Percentiles rank a stretch among this genome's conserved stretches.
Evolutionary conservation across 768 basidiomycete genomes (phyloP).

Genomic region (Leucosporidium yakuticum): DNA sequence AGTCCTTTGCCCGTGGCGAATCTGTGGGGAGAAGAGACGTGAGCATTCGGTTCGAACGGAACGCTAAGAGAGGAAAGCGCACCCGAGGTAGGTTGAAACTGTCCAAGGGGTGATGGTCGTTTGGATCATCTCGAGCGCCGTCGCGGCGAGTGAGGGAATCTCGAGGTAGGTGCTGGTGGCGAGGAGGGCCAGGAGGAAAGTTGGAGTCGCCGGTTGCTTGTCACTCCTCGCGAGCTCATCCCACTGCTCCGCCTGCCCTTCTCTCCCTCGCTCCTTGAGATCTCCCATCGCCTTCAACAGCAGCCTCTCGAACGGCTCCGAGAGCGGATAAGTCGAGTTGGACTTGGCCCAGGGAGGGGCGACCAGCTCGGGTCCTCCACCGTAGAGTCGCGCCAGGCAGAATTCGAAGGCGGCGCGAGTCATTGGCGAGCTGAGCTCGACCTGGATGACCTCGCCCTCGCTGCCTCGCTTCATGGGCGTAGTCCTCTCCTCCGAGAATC

Average conservation of each 20-base stretch:
- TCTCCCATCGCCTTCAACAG: slow-evolving; percentile 47
- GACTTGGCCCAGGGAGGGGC: slow-evolving; percentile 63
- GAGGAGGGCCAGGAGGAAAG: slow-evolving; percentile 75
- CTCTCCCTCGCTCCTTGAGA: slow-evolving; percentile 33
- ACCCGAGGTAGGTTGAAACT: slow-evolving; percentile 62
- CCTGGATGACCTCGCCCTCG: slow-evolving; percentile 4
- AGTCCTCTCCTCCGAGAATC: slow-evolving; percentile 1
- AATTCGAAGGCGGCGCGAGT: slow-evolving; percentile 9
- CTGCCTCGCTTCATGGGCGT: background rate
- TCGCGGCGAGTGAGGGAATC: slow-evolving; percentile 66
- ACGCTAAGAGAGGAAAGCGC: background rate
- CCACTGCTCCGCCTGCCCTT: slow-evolving; percentile 37
- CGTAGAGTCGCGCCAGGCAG: slow-evolving; percentile 79
- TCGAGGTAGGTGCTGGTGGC: slow-evolving; percentile 82
- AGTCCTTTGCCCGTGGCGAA: slow-evolving; percentile 74
- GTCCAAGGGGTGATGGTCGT: slow-evolving; percentile 73
- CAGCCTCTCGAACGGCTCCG: slow-evolving; percentile 50
- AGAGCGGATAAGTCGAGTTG: slow-evolving; percentile 55
- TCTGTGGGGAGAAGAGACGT: background rate
- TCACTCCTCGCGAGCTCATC: slow-evolving; percentile 47
- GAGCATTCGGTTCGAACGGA: background rate
- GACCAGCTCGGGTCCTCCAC: slow-evolving; percentile 69
- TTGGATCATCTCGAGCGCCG: slow-evolving; percentile 66
- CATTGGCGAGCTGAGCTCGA: background rate
- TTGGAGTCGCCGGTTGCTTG: slow-evolving; percentile 69